A percentile compares a stretch with the other conserved stretches of the same genome.
Evolutionary conservation across 306 rosid species (phyloP).

Genomic region (Neltuma alba): DNA sequence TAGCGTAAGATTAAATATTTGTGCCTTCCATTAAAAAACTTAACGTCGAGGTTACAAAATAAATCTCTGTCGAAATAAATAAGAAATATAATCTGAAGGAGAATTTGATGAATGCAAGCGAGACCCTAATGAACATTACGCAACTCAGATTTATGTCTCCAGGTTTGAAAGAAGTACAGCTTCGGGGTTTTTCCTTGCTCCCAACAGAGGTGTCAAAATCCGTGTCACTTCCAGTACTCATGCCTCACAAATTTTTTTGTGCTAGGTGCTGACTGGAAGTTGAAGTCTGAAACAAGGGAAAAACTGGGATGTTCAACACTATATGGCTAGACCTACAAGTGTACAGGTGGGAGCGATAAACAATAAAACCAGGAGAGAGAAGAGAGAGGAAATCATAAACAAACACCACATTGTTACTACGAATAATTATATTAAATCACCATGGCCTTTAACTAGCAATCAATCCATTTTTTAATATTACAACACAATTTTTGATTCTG

Average conservation of each 20-base stretch:
- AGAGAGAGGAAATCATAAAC: constrained; percentile 28
- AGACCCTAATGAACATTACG: neutral
- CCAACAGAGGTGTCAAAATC: constrained; percentile 19
- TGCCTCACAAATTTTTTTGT: neutral
- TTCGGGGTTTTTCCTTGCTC: constrained; percentile 12
- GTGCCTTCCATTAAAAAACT: no score
- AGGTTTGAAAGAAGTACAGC: neutral
- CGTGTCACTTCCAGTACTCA: neutral
- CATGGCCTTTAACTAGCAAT: constrained; percentile 25
- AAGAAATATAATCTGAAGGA: neutral
- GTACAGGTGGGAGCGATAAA: constrained; percentile 21
- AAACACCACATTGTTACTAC: neutral
- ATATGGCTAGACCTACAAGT: constrained; percentile 4
- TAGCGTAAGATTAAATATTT: no score
- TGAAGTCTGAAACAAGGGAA: constrained; percentile 24
- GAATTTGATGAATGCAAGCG: constrained; percentile 11
- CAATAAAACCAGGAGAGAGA: neutral
- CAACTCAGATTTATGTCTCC: neutral
- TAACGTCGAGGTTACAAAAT: no score
- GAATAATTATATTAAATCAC: constrained; percentile 34
- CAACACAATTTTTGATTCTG: constrained; percentile 22
- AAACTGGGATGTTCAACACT: constrained; percentile 15
- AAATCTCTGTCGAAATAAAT: neutral
- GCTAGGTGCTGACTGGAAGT: neutral
- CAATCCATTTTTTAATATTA: constrained; percentile 10